Evolutionary conservation across 163 green algal genomes (phyloP).

Genomic region (Volvox carteri): DNA sequence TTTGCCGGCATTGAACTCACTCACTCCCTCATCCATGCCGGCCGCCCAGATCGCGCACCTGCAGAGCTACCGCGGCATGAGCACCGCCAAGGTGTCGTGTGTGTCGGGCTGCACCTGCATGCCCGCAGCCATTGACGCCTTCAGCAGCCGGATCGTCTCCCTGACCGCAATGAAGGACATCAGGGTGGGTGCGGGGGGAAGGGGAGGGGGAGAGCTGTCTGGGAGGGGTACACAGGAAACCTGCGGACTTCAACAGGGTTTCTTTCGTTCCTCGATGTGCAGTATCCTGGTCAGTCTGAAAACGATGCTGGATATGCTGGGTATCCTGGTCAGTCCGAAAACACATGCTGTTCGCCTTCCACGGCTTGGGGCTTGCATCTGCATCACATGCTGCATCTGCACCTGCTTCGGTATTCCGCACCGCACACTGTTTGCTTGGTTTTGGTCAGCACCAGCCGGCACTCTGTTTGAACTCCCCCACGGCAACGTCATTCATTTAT

Average conservation of each 20-base stretch:
- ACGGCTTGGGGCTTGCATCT: too few species aligned
- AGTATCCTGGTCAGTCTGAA: not conserved
- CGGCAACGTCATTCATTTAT: not conserved
- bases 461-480: too few species aligned
- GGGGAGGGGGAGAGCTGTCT: too few species aligned
- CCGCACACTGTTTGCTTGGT: too few species aligned
- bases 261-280: not conserved
- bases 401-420: too few species aligned
- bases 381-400: too few species aligned
- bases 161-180: conserved; percentile 4
- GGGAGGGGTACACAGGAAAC: too few species aligned
- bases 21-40: not conserved
- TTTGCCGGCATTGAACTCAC: not conserved
- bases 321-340: not conserved
- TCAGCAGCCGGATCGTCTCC: not conserved
- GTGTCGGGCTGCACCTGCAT: not conserved
- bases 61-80: conserved; percentile 7
- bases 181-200: too few species aligned
- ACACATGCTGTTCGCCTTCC: not conserved
- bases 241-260: not conserved
- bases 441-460: too few species aligned
- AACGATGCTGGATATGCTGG: not conserved
- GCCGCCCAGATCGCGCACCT: not conserved
- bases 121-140: not conserved
- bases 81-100: not conserved